Evolutionary conservation across 495 filamentous ascomycete species (phyloP).

Genomic region (Daldinia loculata): DNA sequence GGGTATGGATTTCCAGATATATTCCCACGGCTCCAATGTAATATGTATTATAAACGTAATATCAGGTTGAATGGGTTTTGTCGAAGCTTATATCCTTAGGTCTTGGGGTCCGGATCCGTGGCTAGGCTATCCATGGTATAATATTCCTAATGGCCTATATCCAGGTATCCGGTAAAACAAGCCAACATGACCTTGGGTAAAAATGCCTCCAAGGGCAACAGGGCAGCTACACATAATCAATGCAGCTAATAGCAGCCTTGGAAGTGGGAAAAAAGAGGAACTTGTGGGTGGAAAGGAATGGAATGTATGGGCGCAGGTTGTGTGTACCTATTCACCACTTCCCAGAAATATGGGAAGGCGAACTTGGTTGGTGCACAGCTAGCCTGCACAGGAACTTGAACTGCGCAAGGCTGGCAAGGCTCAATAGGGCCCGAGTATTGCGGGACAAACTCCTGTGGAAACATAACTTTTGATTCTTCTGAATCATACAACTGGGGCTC

Average conservation of each 20-base stretch:
- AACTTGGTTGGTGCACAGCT: conserved; percentile 52
- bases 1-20: conserved; percentile 25
- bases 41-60: conserved; percentile 42
- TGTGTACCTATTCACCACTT: conserved; percentile 53
- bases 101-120: conserved; percentile 14
- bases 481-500: conserved; percentile 54
- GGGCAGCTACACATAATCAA: conserved; percentile 28
- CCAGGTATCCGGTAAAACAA: conserved; percentile 31
- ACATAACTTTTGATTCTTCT: conserved; percentile 51
- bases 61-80: conserved; percentile 34
- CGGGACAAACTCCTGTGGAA: conserved; percentile 54
- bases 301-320: conserved; percentile 52
- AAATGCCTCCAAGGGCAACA: conserved; percentile 15
- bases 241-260: conserved; percentile 59
- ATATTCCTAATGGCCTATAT: conserved; percentile 24
- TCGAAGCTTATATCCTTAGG: conserved; percentile 31
- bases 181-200: conserved; percentile 32
- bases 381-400: conserved; percentile 44
- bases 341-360: conserved; percentile 55
- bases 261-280: conserved; percentile 55
- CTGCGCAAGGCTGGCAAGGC: conserved; percentile 41
- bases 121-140: conserved; percentile 22
- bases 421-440: conserved; percentile 44
- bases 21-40: conserved; percentile 26
- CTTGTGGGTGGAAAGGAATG: conserved; percentile 58